Base-by-base conservation (phyloP, 1,139 yeast species). In the Suhomyces kunorum region DNA sequence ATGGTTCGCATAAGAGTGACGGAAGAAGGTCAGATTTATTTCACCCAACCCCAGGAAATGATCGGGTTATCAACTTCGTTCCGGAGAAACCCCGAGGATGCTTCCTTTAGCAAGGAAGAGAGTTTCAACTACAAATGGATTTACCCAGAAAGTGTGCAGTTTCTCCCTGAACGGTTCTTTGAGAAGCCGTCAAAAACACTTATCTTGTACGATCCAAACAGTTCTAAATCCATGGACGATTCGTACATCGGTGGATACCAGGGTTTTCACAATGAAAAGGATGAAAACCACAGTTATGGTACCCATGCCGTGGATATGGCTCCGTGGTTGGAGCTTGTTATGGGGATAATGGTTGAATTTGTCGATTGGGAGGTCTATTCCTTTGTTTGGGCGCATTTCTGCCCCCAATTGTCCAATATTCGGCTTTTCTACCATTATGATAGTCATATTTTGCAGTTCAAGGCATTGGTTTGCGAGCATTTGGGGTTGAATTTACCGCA, bases 321-420 rank as follows among this genome's bases (percentile, higher is more conserved):
- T 4, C 53, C 58, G 13, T 81, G 88, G 85, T 60, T 84, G 7
- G 58, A 68, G 2, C 49, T 79, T 11, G 78, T 82, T 2, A 58
- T 76, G 13, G 62, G 65, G 11, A 66, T 83, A 0, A 58, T 84
- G 53, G 74, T 71, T n/a, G 64, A 68, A 11, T 83, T 82, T 29
- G 66, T 76, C 16, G 74, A 77, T 42, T 86, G 92, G 90, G 92
- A 84, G 45, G 59, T 81, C 1, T 87, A 81, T 54, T 79, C 89
- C 0, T 83, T 71, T 53, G 61, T 81, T 1, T 68, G 86, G 71
- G 79, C 85, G 0, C 89, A 84, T 58, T 71, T 85, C 42, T 81
- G 88, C 49, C 76, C 87, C 0, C 96, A 87, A 55, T 56, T 88
- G 25, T 70, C 89, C 3, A 83, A 83, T 50, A 60, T 81, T 47